Percentiles rank a stretch among this genome's conserved stretches.
Evolutionary conservation across 345 rosid genomes (phyloP).

Genomic region (Pelargonium nanum): DNA sequence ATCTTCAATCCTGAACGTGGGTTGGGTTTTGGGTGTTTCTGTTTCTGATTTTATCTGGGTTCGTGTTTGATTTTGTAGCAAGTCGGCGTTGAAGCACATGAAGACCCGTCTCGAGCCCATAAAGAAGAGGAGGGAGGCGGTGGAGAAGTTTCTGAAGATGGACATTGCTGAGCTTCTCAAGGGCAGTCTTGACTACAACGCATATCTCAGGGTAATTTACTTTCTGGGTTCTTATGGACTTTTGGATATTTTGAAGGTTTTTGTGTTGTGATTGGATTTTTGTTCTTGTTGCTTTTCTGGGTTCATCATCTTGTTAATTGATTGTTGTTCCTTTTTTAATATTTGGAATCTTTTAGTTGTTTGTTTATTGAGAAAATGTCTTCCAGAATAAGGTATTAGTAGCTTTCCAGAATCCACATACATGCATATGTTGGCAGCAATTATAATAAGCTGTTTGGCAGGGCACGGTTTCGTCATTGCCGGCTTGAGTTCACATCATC

Average conservation of each 20-base stretch:
- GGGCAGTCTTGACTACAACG: slow-evolving; percentile 49
- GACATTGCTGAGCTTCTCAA: slow-evolving; percentile 78
- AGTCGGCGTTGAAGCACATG: slow-evolving; percentile 41
- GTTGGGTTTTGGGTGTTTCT: not conserved
- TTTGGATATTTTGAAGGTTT: slow-evolving; percentile 2
- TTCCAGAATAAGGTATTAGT: too few relatives aligned
- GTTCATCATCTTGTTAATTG: not conserved
- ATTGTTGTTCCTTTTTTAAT: not conserved
- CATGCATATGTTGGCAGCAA: too few relatives aligned
- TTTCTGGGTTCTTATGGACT: slow-evolving; percentile 1
- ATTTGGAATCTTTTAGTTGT: too few relatives aligned
- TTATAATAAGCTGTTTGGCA: too few relatives aligned
- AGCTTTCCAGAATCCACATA: too few relatives aligned
- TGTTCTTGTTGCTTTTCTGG: too few relatives aligned
- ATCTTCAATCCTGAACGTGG: not conserved
- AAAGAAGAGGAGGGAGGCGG: slow-evolving; percentile 59
- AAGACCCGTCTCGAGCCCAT: slow-evolving; percentile 55
- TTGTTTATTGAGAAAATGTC: too few relatives aligned
- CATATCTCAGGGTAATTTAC: slow-evolving; percentile 60
- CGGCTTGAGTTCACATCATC: too few relatives aligned
- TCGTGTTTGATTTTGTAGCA: slow-evolving; percentile 31
- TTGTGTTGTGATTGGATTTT: not conserved
- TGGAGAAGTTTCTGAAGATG: slow-evolving; percentile 53
- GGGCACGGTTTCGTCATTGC: too few relatives aligned
- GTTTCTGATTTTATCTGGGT: not conserved